A percentile compares a stretch with the other conserved stretches of the same genome.
Evolutionary conservation across 2,329 filamentous ascomycete genomes (phyloP).

Genomic region (Cadophora gregata): DNA sequence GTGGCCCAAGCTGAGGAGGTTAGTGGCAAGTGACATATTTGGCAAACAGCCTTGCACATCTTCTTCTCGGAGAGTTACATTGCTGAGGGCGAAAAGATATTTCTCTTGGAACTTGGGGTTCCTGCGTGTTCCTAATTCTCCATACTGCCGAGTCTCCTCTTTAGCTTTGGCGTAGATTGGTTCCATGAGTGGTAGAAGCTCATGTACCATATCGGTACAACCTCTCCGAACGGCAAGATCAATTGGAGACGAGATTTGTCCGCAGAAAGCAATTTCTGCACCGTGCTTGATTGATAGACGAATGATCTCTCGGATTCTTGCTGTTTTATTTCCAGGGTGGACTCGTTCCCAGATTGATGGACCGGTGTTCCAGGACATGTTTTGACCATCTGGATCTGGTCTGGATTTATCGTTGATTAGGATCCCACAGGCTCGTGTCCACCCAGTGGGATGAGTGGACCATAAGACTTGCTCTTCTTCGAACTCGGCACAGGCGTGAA

Average conservation of each 20-base stretch:
- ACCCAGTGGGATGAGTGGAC: constrained; percentile 6
- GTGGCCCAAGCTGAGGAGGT: constrained; percentile 18
- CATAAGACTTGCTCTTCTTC: constrained; percentile 22
- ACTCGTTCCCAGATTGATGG: background rate
- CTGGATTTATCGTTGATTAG: background rate
- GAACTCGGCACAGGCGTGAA: constrained; percentile 30
- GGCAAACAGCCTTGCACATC: constrained; percentile 5
- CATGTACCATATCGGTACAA: constrained; percentile 27
- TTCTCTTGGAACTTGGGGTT: background rate
- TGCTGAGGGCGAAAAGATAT: constrained; percentile 7
- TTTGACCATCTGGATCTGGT: background rate
- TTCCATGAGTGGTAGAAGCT: constrained; percentile 18
- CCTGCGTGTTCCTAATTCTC: background rate
- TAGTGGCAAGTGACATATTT: constrained; percentile 1
- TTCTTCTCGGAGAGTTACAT: background rate
- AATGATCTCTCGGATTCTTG: constrained; percentile 24
- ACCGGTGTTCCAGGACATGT: background rate
- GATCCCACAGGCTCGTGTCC: background rate
- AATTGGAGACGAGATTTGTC: background rate
- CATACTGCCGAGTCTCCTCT: background rate
- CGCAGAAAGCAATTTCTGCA: constrained; percentile 8
- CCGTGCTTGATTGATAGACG: constrained; percentile 24
- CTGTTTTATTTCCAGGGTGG: constrained; percentile 9
- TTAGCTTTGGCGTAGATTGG: background rate
- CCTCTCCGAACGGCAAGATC: constrained; percentile 18